Evolutionary conservation across 2,329 filamentous ascomycete genomes (phyloP), one percentile per base, ranked within the genome.

Genomic region (Thielaviopsis musarum): DNA sequence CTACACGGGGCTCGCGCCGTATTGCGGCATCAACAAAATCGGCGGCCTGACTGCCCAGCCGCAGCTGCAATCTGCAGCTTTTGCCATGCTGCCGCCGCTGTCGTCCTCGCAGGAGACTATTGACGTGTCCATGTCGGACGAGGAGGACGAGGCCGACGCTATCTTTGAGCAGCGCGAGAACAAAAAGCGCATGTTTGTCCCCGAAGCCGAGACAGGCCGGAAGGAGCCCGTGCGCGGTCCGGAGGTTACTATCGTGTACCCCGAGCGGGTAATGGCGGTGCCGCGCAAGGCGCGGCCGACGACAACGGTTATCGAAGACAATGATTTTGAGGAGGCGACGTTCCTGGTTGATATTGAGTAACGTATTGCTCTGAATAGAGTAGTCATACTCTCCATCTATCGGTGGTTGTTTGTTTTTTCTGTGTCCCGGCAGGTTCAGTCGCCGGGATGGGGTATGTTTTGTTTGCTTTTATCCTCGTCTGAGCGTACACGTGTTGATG

Each of bases 21-120:
- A 90, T 68, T 91, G 88, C 68, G 89, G 88, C 26, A 77, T 93
- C 64, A 78, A 88, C 72, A 89, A 84, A 66, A 76, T 87, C 59
- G 87, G 87, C 48, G 87, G 87, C 0, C 72, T 84, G 51, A 78
- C 78, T 30, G 73, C 77, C 28, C 85, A 89, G 67, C 75, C 80
- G 9, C 30, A 34, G 30, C 5, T 12, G 30, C 30, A 34, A 7
- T 15, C 48, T 52, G 65, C 65, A 17, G 61, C 71, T 10, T 17
- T 10, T 24, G 17, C 26, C 6, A 5, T 12, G 28, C 12, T 77
- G 38, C 76, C 76, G 1, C 72, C 73, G 30, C 70, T 81, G 56
- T 77, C 75, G 22, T 75, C 77, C 69, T 81, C 78, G 57, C 80
- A 82, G 66, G 77, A 78, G 57, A 78, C 75, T n/a, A 68, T 73